These are phyloP conservation scores for Rossbeevera mucosa DNA, from an alignment of 768 basidiomycete genomes.

Conservation along the genomic window DNA sequence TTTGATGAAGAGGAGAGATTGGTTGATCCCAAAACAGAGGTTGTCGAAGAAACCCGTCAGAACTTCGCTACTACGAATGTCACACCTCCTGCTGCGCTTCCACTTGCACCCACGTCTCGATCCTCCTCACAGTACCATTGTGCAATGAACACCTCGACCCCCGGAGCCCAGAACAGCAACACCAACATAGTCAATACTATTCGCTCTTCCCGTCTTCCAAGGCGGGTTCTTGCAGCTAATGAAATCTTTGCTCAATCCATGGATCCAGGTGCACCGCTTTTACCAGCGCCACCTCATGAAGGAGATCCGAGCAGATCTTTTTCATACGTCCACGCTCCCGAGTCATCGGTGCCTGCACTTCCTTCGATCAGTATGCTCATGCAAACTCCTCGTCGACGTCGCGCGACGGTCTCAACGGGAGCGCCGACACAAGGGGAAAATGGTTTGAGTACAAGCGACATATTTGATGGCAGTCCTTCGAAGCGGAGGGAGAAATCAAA, in stretches of 20 bases:
- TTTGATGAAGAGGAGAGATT: not conserved
- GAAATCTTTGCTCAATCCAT: constrained; percentile 56
- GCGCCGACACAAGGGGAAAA: constrained; percentile 44
- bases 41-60: constrained; percentile 75
- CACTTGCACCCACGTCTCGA: constrained; percentile 53
- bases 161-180: constrained; percentile 2
- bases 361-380: constrained; percentile 19
- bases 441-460: constrained; percentile 24
- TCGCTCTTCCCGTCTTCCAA: constrained; percentile 48
- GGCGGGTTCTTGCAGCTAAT: constrained; percentile 58
- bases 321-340: constrained; percentile 18
- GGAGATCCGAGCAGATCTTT: constrained; percentile 21
- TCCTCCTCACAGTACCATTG: constrained; percentile 37
- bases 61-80: constrained; percentile 57
- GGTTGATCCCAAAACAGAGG: constrained; percentile 45
- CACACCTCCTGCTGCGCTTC: constrained; percentile 56
- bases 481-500: constrained; percentile 63
- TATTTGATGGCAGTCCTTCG: constrained; percentile 50
- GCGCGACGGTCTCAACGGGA: constrained; percentile 66
- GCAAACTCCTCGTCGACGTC: constrained; percentile 37
- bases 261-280: constrained; percentile 17
- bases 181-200: constrained; percentile 8
- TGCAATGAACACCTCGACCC: constrained; percentile 33
- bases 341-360: constrained; percentile 18
- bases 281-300: constrained; percentile 11